Conservation (phyloP, 139 green algal species). For the Astrephomene gubernaculifera region DNA sequence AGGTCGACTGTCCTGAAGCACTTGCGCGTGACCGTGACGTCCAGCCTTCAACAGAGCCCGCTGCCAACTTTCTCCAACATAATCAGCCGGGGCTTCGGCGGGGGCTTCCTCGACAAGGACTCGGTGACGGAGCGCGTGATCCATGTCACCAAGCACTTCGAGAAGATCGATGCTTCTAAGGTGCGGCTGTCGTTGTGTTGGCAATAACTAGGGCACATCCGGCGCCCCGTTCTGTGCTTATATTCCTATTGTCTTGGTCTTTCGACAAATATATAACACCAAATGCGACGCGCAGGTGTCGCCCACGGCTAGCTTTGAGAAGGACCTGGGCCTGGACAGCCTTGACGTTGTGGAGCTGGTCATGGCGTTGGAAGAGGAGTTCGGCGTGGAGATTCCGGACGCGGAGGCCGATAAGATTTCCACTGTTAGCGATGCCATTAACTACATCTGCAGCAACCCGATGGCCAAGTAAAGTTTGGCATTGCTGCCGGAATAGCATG, state of each 20-base stretch:
- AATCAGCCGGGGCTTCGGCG: conserved; percentile 58
- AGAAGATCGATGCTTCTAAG: conserved; percentile 97
- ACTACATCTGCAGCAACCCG: conserved; percentile 91
- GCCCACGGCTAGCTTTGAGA: conserved; percentile 84
- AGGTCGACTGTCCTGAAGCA: conserved; percentile 52
- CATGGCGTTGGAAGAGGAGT: conserved; percentile 99
- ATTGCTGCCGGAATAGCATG: background rate
- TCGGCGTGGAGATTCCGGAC: conserved; percentile 98
- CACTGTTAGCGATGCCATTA: conserved; percentile 89
- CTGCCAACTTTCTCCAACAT: conserved; percentile 51
- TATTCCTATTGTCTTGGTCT: no score
- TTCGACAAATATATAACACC: no score
- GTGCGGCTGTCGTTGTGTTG: conserved; percentile 56
- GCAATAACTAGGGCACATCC: no score
- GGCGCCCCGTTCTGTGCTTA: no score
- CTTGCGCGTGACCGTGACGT: conserved; percentile 47
- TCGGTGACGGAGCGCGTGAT: conserved; percentile 94
- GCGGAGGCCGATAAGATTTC: conserved; percentile 98
- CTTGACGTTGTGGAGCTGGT: conserved; percentile 99
- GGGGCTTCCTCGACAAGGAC: conserved; percentile 91
- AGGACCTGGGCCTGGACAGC: conserved; percentile 97
- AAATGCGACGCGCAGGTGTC: conserved; percentile 74
- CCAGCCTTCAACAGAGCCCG: background rate
- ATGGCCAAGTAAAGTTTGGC: conserved; percentile 75
- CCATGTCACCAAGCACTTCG: conserved; percentile 96